Conservation (phyloP, 441 rosid genomes). For the Brassica balearica region DNA sequence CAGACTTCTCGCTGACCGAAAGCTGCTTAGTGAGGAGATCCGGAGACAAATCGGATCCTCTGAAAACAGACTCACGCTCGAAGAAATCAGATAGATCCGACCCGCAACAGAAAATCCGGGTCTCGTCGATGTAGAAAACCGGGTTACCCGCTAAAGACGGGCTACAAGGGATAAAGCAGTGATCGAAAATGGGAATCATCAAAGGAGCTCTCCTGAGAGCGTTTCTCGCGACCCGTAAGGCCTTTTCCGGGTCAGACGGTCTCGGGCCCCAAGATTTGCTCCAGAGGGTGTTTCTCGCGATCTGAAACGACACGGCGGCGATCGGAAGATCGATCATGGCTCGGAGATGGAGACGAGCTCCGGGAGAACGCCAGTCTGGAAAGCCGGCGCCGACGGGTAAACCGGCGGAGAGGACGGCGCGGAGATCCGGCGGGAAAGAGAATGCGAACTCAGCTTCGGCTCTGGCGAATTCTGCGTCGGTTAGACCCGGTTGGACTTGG, state of each 20-base stretch:
- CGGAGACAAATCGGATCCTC: slow-evolving; percentile 53
- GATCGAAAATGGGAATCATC: slow-evolving; percentile 88
- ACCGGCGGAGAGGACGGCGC: slow-evolving; percentile 86
- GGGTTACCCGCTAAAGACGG: slow-evolving; percentile 95
- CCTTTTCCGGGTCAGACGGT: slow-evolving; percentile 84
- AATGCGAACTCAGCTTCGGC: slow-evolving; percentile 93
- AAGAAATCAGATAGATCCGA: slow-evolving; percentile 87
- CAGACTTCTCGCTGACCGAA: slow-evolving; percentile 68
- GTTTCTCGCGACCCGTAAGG: slow-evolving; percentile 59
- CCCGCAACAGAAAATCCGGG: slow-evolving; percentile 89
- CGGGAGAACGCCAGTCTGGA: slow-evolving; percentile 91
- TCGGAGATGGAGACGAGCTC: slow-evolving; percentile 85
- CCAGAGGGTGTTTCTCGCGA: slow-evolving; percentile 88
- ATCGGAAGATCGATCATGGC: slow-evolving; percentile 81
- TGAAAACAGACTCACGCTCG: slow-evolving; percentile 70
- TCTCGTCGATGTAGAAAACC: slow-evolving; percentile 85
- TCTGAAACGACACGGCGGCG: slow-evolving; percentile 87
- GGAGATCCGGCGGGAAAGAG: slow-evolving; percentile 89
- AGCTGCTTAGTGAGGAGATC: slow-evolving; percentile 56
- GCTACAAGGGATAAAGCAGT: slow-evolving; percentile 86
- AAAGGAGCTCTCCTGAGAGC: slow-evolving; percentile 65
- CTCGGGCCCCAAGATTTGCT: slow-evolving; percentile 90
- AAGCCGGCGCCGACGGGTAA: slow-evolving; percentile 85
- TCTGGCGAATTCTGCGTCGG: slow-evolving; percentile 87
- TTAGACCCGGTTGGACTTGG: slow-evolving; percentile 78